Percentiles rank a stretch among this genome's conserved stretches.
These are phyloP conservation scores for Medicago truncatula DNA, from an alignment of 306 rosid species.

Conservation along the genomic window DNA sequence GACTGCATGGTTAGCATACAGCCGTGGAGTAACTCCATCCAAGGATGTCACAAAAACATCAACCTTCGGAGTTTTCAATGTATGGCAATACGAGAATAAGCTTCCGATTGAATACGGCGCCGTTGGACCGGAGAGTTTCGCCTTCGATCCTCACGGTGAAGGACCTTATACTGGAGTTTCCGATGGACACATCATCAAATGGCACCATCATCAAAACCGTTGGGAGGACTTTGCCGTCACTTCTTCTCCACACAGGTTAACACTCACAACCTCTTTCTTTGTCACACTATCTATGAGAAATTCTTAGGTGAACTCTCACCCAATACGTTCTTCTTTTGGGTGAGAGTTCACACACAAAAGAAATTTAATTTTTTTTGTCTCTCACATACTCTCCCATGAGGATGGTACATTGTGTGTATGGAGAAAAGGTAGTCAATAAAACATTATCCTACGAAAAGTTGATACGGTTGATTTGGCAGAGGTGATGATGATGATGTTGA, in stretches of 20 bases:
- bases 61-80: background rate
- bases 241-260: constrained; percentile 63
- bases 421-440: too few relatives aligned
- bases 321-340: too few relatives aligned
- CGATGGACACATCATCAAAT: constrained; percentile 74
- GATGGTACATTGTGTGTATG: too few relatives aligned
- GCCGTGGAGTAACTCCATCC: too few relatives aligned
- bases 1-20: constrained; percentile 37
- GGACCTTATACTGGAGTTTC: constrained; percentile 85
- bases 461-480: constrained; percentile 48
- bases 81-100: constrained; percentile 28
- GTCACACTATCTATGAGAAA: background rate
- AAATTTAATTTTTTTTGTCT: too few relatives aligned
- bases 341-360: too few relatives aligned
- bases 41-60: background rate
- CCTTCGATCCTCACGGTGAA: constrained; percentile 60
- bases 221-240: constrained; percentile 67
- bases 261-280: background rate
- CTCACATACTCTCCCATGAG: too few relatives aligned
- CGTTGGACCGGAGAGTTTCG: constrained; percentile 73
- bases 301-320: too few relatives aligned
- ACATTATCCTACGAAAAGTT: too few relatives aligned
- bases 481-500: constrained; percentile 16
- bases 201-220: constrained; percentile 47
- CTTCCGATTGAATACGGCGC: constrained; percentile 49